These are phyloP conservation scores for Saprolegnia parasitica DNA, from an alignment of 352 stramenopile species.

Conservation along the genomic window DNA sequence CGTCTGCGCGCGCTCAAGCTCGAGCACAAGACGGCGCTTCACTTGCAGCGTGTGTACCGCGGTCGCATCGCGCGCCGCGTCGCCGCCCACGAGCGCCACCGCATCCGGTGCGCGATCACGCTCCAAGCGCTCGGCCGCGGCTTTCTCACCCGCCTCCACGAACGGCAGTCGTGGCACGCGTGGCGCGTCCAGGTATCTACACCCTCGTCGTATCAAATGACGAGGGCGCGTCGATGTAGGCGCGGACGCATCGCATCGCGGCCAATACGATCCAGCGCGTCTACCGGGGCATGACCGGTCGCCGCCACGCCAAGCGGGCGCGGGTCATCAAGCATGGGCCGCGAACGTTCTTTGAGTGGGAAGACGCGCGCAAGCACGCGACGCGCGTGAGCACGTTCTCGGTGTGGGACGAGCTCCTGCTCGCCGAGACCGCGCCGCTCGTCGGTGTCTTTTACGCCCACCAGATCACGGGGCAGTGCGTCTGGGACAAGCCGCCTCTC, in stretches of 20 bases:
- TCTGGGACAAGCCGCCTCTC: constrained; percentile 57
- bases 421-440: constrained; percentile 39
- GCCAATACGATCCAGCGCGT: constrained; percentile 46
- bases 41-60: constrained; percentile 65
- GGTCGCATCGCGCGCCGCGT: constrained; percentile 44
- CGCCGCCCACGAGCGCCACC: constrained; percentile 35
- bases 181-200: constrained; percentile 28
- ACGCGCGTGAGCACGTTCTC: constrained; percentile 43
- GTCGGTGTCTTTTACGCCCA: constrained; percentile 69
- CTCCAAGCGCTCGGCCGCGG: constrained; percentile 57
- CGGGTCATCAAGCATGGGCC: constrained; percentile 50
- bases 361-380: constrained; percentile 35
- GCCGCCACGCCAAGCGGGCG: constrained; percentile 40
- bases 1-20: constrained; percentile 48
- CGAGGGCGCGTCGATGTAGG: constrained; percentile 8
- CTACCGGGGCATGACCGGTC: constrained; percentile 49
- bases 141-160: constrained; percentile 33
- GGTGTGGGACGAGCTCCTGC: constrained; percentile 72
- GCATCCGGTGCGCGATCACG: constrained; percentile 39
- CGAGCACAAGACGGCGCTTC: constrained; percentile 51
- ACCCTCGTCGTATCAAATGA: not conserved
- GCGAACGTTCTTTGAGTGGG: constrained; percentile 58
- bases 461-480: constrained; percentile 54
- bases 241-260: constrained; percentile 32
- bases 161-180: constrained; percentile 29